Evolutionary conservation across 768 basidiomycete genomes (phyloP), one percentile per base, ranked within the genome.

Genomic region (Leccinum rimulosum): DNA sequence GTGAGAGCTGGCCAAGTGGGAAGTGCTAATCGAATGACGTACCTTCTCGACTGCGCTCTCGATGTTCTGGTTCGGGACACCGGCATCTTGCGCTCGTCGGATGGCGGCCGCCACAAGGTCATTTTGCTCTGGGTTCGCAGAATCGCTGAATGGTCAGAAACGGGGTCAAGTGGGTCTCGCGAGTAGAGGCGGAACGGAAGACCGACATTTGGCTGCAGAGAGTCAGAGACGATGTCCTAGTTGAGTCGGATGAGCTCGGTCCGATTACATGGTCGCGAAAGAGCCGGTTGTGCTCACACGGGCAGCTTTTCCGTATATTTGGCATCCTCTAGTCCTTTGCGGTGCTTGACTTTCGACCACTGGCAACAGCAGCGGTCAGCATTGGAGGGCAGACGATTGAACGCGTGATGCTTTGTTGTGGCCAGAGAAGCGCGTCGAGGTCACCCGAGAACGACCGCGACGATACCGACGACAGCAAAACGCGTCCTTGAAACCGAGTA

Each of bases 311-410:
- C 82, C 76, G 51, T 83, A 87, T n/a, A 85, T 50, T 83, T 80
- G 8, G 77, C 75, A 67, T 89, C 88, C 62, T 79, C 82, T n/a
- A 77, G 73, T n/a, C 85, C 87, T 66, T 89, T 89, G 67, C 78
- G 82, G 57, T 85, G 80, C 67, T 88, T 87, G 67, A 89, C 89
- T 79, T 89, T 89, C 0, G 87, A 87, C 87, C 87, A 89, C 87
- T 89, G 59, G 33, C 8, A 4, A 50, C 17, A 10, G 3, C 43
- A 5, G 43, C 19, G 33, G 58, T 70, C 58, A 59, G 55, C 25
- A 17, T 52, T 17, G 48, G 35, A 22, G 30, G 51, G 43, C 15
- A 40, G 22, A 49, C 6, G 25, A 7, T 49, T 45, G 19, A 45
- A 51, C 10, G 35, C 6, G 2, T 3, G 10, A 45, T 56, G 79